phyloP scores from a whole-genome alignment of 2,329 filamentous ascomycete species.

The Penicillium frequentans region DNA sequence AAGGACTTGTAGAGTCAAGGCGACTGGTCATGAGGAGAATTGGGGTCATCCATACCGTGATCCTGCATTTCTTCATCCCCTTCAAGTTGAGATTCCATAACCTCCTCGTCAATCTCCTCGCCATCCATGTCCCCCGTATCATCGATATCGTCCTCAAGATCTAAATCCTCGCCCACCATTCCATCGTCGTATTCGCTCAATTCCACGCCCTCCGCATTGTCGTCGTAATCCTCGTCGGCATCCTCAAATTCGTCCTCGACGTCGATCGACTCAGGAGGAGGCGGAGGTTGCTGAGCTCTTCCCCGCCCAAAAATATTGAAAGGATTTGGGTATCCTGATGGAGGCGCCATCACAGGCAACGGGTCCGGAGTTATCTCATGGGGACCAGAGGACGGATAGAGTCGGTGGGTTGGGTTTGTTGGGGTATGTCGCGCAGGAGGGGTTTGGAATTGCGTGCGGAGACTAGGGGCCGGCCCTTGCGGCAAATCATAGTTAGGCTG shows the following conservation, averaged over 20 bases:
- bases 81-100: slow-evolving; percentile 16
- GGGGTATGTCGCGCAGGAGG: slow-evolving; percentile 31
- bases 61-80: slow-evolving; percentile 38
- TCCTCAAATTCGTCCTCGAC: slow-evolving; percentile 18
- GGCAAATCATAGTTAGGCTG: slow-evolving; percentile 18
- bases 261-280: slow-evolving; percentile 5
- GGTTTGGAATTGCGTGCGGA: slow-evolving; percentile 33
- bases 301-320: slow-evolving; percentile 21
- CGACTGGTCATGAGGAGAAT: slow-evolving; percentile 19
- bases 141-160: slow-evolving; percentile 2
- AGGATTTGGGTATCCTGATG: slow-evolving; percentile 10
- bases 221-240: slow-evolving; percentile 18
- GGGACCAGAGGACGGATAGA: slow-evolving; percentile 27
- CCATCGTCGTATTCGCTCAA: slow-evolving; percentile 16
- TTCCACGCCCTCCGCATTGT: slow-evolving; percentile 15
- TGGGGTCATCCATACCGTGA: slow-evolving; percentile 23
- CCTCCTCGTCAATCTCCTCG: slow-evolving; percentile 16
- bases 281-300: slow-evolving; percentile 3
- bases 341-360: slow-evolving; percentile 18
- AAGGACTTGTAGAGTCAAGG: not conserved
- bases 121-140: slow-evolving; percentile 10
- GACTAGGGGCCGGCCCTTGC: slow-evolving; percentile 13
- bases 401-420: slow-evolving; percentile 25
- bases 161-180: slow-evolving; percentile 11
- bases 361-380: slow-evolving; percentile 24